These are phyloP conservation scores for Paecilomyces niveus DNA, from an alignment of 2,329 filamentous ascomycete genomes.

Conservation along the genomic window DNA sequence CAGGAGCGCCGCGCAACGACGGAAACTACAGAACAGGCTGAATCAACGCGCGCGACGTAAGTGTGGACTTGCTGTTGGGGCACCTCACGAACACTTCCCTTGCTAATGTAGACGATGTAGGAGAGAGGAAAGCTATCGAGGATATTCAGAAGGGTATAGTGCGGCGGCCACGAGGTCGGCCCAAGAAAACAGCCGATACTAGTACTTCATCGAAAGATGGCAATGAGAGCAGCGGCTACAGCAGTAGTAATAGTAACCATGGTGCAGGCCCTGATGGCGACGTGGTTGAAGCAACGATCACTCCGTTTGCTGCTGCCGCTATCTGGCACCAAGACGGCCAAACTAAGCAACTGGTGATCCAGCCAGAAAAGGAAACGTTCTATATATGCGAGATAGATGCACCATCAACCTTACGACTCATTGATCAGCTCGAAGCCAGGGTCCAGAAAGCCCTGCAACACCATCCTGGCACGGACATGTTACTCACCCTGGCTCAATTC, in stretches of 20 bases:
- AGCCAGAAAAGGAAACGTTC: not conserved
- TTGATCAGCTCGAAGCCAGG: not conserved
- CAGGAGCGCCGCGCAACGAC: not conserved
- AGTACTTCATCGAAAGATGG: not conserved
- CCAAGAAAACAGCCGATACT: not conserved
- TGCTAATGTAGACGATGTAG: not conserved
- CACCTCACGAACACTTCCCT: not conserved
- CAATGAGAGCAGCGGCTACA: not conserved
- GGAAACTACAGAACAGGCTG: conserved; percentile 8
- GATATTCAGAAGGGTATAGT: not conserved
- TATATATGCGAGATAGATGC: not conserved
- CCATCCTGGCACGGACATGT: conserved; percentile 9
- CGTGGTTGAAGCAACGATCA: not conserved
- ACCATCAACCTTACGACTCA: not conserved
- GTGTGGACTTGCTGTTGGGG: not conserved
- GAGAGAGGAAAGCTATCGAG: not conserved
- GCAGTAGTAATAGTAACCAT: not conserved
- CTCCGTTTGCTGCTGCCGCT: not conserved
- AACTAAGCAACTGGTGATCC: not conserved
- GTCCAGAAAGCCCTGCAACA: not conserved
- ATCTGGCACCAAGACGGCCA: not conserved
- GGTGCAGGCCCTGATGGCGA: not conserved
- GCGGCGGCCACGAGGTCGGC: not conserved
- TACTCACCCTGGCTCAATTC: conserved; percentile 15
- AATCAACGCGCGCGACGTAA: conserved; percentile 7